Evolutionary conservation across 306 rosid species (phyloP), one percentile per base, ranked within the genome.

Genomic region (Casuarina glauca): DNA sequence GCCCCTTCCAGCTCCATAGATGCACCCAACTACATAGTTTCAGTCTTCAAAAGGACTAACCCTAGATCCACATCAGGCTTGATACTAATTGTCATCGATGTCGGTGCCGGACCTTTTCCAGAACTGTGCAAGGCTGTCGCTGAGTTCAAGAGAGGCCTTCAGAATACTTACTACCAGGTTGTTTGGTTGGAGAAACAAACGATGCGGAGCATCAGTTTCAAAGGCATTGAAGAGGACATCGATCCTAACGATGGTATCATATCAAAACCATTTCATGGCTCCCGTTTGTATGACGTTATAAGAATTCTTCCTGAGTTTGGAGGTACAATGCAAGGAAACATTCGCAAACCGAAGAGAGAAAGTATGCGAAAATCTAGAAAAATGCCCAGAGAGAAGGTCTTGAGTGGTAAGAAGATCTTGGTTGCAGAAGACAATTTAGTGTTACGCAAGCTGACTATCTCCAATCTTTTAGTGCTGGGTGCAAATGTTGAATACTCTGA

Each of bases 301-400:
- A 77, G 73, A 79, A 85, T 88, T 81, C 91, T 94, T 85, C 96
- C 98, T 6, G 93, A 91, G 82, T 89, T 72, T 74, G 91, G 88
- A 10, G 91, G 93, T 42, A 64, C 52, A 62, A 71, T 75, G 76
- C 67, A 73, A 15, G 82, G 55, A 12, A 70, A 6, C 35, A 70
- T 72, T 12, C 55, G 73, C 6, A 66, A 38, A 6, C 13, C 4
- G 19, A 83, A 15, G 49, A 68, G 54, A 69, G 76, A 58, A 12
- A 57, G 6, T 32, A 17, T 7, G 60, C 45, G 32, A 2, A 48
- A 70, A 74, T 8, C 1, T 74, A 11, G 42, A 43, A 62, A 73
- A 45, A 19, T 41, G 73, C 16, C 4, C 10, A 67, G 69, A 69
- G 71, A 64, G 3, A 72, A 81, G 39, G 86, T 86, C 17, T 84